phyloP scores from a whole-genome alignment of 2,329 filamentous ascomycete species.

The Microsporum audouinii region DNA sequence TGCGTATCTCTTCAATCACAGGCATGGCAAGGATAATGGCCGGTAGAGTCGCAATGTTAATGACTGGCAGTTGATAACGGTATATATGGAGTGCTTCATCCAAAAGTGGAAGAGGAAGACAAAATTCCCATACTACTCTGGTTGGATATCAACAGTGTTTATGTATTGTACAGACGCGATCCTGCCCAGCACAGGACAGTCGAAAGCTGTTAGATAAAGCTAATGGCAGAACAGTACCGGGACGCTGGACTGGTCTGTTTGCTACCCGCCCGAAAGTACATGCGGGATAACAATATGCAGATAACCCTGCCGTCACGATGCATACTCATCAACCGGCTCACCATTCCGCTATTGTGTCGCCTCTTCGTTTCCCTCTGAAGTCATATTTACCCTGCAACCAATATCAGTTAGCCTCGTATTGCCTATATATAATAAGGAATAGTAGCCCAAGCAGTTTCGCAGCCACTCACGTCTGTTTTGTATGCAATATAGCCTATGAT shows the following conservation, averaged over 20 bases:
- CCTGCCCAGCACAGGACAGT: neutral
- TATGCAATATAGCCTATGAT: constrained; percentile 62
- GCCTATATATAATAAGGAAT: neutral
- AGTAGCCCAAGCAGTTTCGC: neutral
- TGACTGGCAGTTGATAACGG: no score
- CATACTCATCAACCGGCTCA: constrained; percentile 30
- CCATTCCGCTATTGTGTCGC: constrained; percentile 72
- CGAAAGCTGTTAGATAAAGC: neutral
- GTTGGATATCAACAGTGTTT: neutral
- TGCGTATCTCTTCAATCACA: no score
- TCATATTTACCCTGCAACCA: constrained; percentile 68
- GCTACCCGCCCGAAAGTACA: neutral
- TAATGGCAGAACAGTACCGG: neutral
- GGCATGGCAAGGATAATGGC: no score
- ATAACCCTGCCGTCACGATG: neutral
- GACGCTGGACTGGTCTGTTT: neutral
- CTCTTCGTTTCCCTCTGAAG: constrained; percentile 74
- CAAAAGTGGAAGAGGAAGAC: neutral
- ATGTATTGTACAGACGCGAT: neutral
- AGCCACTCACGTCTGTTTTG: constrained; percentile 66
- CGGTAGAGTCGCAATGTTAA: no score
- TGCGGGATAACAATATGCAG: neutral
- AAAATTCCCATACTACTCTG: neutral
- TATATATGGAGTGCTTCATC: neutral
- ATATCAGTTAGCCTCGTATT: neutral